These are phyloP conservation scores for Colletotrichum higginsianum DNA, from an alignment of 2,329 filamentous ascomycete genomes.

Conservation along the genomic window DNA sequence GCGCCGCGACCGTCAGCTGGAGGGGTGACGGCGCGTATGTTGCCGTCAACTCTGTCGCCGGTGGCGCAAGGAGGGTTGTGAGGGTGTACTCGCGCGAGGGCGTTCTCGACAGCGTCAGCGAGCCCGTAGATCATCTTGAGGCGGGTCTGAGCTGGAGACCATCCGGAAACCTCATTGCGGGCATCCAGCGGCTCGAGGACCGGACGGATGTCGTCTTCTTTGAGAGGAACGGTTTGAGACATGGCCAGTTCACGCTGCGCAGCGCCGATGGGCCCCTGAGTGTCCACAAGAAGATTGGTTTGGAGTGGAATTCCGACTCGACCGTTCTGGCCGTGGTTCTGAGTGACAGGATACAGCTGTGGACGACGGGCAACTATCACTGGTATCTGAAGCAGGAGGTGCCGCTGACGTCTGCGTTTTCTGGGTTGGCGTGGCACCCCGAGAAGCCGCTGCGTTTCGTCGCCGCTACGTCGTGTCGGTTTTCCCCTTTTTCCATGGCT, in stretches of 20 bases:
- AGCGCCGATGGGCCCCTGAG: constrained; percentile 70
- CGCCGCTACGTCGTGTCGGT: constrained; percentile 65
- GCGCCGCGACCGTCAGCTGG: constrained; percentile 84
- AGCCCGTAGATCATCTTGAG: constrained; percentile 94
- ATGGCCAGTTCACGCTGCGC: constrained; percentile 91
- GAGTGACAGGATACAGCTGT: constrained; percentile 84
- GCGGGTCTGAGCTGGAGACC: constrained; percentile 91
- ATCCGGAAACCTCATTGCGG: constrained; percentile 90
- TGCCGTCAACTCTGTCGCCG: constrained; percentile 85
- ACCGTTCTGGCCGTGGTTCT: constrained; percentile 89
- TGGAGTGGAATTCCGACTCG: constrained; percentile 94
- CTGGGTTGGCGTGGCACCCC: constrained; percentile 81
- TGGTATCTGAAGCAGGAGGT: constrained; percentile 98
- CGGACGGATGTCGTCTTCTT: constrained; percentile 92
- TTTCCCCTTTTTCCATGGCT: background rate
- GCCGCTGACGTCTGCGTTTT: constrained; percentile 54
- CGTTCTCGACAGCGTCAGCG: constrained; percentile 90
- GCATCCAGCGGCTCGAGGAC: constrained; percentile 80
- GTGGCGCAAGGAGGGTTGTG: constrained; percentile 80
- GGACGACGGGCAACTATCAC: constrained; percentile 98
- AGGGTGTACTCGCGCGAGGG: constrained; percentile 94
- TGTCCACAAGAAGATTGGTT: constrained; percentile 70
- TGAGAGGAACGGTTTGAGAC: constrained; percentile 96
- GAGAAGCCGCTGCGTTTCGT: constrained; percentile 83
- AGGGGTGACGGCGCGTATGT: constrained; percentile 94